These are phyloP conservation scores for Neofusicoccum parvum DNA, from an alignment of 2,329 filamentous ascomycete species.

Conservation along the genomic window DNA sequence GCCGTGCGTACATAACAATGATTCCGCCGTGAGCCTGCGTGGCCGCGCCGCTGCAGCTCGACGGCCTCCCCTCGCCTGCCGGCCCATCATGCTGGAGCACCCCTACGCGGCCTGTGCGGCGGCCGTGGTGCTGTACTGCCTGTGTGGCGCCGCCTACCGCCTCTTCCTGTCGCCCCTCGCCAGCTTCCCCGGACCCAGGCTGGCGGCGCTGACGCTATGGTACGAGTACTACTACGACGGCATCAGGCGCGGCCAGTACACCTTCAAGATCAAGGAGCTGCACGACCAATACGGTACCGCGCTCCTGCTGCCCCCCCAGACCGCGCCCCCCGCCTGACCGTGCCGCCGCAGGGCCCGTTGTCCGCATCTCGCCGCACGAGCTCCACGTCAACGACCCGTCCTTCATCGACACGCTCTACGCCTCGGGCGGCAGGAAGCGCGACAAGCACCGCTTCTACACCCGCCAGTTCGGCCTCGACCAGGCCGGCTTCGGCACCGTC, in stretches of 20 bases:
- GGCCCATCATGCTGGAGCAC: slow-evolving; percentile 5
- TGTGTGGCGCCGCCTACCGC: slow-evolving; percentile 25
- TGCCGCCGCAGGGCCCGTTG: slow-evolving; percentile 37
- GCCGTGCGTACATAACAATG: neutral
- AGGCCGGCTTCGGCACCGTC: slow-evolving; percentile 19
- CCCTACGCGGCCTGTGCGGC: slow-evolving; percentile 4
- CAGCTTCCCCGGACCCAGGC: slow-evolving; percentile 36
- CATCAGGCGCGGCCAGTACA: slow-evolving; percentile 33
- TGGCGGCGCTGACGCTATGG: slow-evolving; percentile 37
- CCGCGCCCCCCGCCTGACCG: neutral
- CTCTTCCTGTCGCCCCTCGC: slow-evolving; percentile 33
- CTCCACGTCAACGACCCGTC: slow-evolving; percentile 46
- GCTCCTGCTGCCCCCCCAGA: neutral
- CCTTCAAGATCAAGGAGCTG: slow-evolving; percentile 37
- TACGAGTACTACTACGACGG: slow-evolving; percentile 44
- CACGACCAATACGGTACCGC: slow-evolving; percentile 38
- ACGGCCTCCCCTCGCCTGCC: neutral
- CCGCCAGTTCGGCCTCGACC: slow-evolving; percentile 12
- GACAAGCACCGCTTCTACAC: slow-evolving; percentile 25
- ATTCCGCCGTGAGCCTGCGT: neutral
- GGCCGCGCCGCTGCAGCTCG: neutral
- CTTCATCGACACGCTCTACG: slow-evolving; percentile 41
- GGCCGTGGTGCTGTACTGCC: slow-evolving; percentile 24
- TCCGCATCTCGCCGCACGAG: slow-evolving; percentile 47
- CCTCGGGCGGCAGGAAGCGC: slow-evolving; percentile 21